Base-by-base conservation (phyloP, 2,329 filamentous ascomycete genomes). In the Colletotrichum higginsianum region DNA sequence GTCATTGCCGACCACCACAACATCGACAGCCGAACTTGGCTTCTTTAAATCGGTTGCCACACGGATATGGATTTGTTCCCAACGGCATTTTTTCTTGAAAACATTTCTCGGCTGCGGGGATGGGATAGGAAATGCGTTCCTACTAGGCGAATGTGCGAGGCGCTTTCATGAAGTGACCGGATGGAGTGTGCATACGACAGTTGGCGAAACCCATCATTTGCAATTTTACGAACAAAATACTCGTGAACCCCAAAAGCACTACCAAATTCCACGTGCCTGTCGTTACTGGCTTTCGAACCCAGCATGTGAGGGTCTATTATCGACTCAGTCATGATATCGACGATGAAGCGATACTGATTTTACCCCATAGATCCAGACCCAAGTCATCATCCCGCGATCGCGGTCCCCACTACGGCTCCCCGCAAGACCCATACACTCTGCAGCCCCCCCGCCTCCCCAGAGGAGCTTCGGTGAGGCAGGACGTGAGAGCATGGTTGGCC, bases 1-100 rank as follows among this genome's bases (percentile, higher is more conserved):
- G 53, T 61, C 47, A 55, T 72, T 72, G 61, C 55, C 69, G 61
- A 70, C 26, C 35, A 66, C 67, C 21, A 57, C 67, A 44, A 52
- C 66, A 23, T 57, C 46, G 49, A 61, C 56, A 65, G 49, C 70
- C 65, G 60, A 72, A 42, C 65, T 53, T 57, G 64, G 46, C 52
- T 35, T 47, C 63, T 38, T 52, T 64, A 46, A 66, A 64, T 47
- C 30, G 57, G 67, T 56, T 30, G 61, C 26, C 35, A 56, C 47
- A 50, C n/a, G 21, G 50, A 49, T 46, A n/a, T 4, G 18, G 11
- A 65, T 42, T 21, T 12, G 11, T 7, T 15, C 16, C 12, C 7
- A 23, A 50, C 30, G 38, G 26, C 12, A 4, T 47, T 16, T 16
- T 4, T 7, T 11, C 15, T 13, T 18, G 15, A 42, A 16, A n/a